Evolutionary conservation across 139 green algal species (phyloP).

Genomic region (Monoraphidium neglectum): DNA sequence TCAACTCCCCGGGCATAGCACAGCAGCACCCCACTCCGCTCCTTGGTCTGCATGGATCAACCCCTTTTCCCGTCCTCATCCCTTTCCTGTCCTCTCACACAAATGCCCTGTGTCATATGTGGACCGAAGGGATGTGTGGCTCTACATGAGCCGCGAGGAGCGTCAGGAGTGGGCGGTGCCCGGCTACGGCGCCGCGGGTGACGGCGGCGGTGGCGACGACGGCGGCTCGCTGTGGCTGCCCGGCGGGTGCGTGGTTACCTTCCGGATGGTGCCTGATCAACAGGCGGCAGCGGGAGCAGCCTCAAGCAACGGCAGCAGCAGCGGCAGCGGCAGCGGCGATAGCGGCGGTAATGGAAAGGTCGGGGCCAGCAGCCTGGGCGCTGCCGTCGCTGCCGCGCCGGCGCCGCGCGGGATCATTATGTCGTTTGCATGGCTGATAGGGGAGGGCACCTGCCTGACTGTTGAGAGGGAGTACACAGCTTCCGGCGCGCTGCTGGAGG

Average conservation of each 20-base stretch:
- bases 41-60: no score
- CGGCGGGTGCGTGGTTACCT: slow-evolving; percentile 6
- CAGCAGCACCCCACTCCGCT: no score
- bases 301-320: slow-evolving; percentile 1
- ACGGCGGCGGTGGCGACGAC: background rate
- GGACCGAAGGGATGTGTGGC: slow-evolving; percentile 1
- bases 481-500: slow-evolving; percentile 14
- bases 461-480: slow-evolving; percentile 32
- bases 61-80: background rate
- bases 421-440: slow-evolving; percentile 7
- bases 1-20: no score
- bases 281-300: background rate
- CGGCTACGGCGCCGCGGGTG: background rate
- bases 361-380: background rate
- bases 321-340: background rate
- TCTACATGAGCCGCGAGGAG: slow-evolving; percentile 34
- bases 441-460: slow-evolving; percentile 6
- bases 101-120: no score
- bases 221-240: slow-evolving; percentile 27
- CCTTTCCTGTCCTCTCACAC: no score
- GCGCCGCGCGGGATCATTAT: slow-evolving; percentile 1
- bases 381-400: background rate
- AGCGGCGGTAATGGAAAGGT: background rate
- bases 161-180: slow-evolving; percentile 30
- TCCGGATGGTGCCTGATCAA: slow-evolving; percentile 18